A percentile compares a stretch with the other conserved stretches of the same genome.
These are phyloP conservation scores for Ascocoryne sarcoides DNA, from an alignment of 2,329 filamentous ascomycete genomes.

Conservation along the genomic window DNA sequence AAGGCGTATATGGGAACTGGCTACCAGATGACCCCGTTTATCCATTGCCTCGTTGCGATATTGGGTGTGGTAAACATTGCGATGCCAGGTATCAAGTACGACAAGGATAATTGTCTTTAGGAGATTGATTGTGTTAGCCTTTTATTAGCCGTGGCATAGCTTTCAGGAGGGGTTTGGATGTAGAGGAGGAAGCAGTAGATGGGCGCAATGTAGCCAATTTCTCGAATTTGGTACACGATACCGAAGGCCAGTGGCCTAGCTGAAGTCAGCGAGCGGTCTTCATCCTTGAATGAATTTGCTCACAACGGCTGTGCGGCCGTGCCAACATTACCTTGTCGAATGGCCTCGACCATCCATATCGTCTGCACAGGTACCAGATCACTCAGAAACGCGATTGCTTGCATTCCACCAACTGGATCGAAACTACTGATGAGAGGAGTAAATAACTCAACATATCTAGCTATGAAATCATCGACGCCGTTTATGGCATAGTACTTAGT, in stretches of 20 bases:
- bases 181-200: slow-evolving; percentile 33
- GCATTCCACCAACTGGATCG: slow-evolving; percentile 14
- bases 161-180: slow-evolving; percentile 27
- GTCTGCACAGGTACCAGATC: slow-evolving; percentile 24
- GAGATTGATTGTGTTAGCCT: slow-evolving; percentile 22
- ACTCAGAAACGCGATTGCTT: slow-evolving; percentile 20
- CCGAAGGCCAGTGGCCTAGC: slow-evolving; percentile 22
- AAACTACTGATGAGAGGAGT: slow-evolving; percentile 14
- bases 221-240: slow-evolving; percentile 23
- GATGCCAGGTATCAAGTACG: slow-evolving; percentile 23
- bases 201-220: slow-evolving; percentile 28
- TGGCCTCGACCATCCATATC: slow-evolving; percentile 26
- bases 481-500: slow-evolving; percentile 12
- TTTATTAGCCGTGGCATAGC: slow-evolving; percentile 28
- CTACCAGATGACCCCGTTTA: slow-evolving; percentile 35
- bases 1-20: slow-evolving; percentile 25
- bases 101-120: slow-evolving; percentile 23
- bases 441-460: slow-evolving; percentile 17
- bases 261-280: too few relatives aligned
- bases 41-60: slow-evolving; percentile 19
- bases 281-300: too few relatives aligned
- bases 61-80: slow-evolving; percentile 17
- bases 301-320: slow-evolving; percentile 20
- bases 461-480: slow-evolving; percentile 15
- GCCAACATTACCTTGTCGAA: slow-evolving; percentile 23